Conservation (phyloP, 208 protist genomes). For the Spongospora subterranea region DNA sequence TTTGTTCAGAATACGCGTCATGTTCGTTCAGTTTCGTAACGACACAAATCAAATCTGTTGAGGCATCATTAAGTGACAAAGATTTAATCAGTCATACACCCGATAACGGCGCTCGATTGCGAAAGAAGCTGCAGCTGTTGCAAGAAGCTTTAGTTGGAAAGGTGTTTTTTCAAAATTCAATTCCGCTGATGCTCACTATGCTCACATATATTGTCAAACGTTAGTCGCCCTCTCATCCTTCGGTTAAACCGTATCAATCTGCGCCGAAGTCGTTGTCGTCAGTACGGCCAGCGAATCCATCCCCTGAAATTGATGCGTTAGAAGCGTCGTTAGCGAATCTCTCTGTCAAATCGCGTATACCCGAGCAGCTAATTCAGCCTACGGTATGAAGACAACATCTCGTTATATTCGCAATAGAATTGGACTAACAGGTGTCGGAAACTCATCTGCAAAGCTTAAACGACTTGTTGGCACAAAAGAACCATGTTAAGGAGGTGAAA, state of each 20-base stretch:
- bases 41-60: neutral
- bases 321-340: neutral
- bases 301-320: neutral
- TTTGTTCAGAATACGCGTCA: neutral
- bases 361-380: too few species aligned
- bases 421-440: too few species aligned
- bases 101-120: neutral
- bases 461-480: neutral
- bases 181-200: neutral
- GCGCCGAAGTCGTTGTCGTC: neutral
- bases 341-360: too few species aligned
- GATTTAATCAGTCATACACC: neutral
- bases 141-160: neutral
- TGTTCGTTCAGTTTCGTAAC: neutral
- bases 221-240: neutral
- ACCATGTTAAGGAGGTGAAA: neutral
- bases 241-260: neutral
- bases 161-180: neutral
- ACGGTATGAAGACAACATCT: too few species aligned
- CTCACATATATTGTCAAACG: neutral
- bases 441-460: neutral
- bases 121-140: neutral
- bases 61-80: neutral
- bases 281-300: neutral
- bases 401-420: too few species aligned